Evolutionary conservation across 345 rosid genomes (phyloP), one percentile per base, ranked within the genome.

Genomic region (Dimocarpus longan): DNA sequence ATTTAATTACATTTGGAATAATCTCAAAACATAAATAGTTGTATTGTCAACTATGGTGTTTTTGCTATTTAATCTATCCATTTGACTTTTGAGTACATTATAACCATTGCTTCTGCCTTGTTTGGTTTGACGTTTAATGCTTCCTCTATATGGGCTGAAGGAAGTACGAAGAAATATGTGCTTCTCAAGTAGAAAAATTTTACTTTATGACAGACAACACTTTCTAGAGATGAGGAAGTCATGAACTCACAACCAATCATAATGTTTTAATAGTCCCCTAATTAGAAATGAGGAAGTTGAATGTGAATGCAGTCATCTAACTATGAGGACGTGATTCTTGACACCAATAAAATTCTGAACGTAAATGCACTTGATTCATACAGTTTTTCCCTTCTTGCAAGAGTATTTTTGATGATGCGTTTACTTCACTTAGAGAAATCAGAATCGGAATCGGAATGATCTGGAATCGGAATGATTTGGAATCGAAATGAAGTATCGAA

Each of bases 151-250:
- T 76, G 43, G 60, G 12, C 70, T 82, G 77, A 73, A 95, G 99
- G 79, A 95, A 95, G 83, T 95, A 90, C 28, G 99, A 95, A 87
- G 99, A 95, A 80, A 89, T 95, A 57, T 86, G 88, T 80, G 93
- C 98, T 0, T 98, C 97, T 3, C 89, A 86, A 8, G 88, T 92
- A 19, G 99, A 95, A 65, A 97, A 95, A 67, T 91, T 95, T 80
- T 95, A 98, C 86, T 91, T 88, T 82, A 95, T 95, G 68, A 95
- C 98, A 0, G 97, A 95, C 84, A 92, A 89, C 89, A 93, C 97
- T 52, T 93, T 74, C 90, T 54, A 89, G 85, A 82, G 90, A 85
- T 28, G 92, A 92, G 89, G 98, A 86, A 37, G 79, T 4, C 74
- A 70, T 68, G 24, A 60, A 44, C 80, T 18, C 39, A 68, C 71